Evolutionary conservation across 495 filamentous ascomycete genomes (phyloP).

Genomic region (Neurospora sp.): DNA sequence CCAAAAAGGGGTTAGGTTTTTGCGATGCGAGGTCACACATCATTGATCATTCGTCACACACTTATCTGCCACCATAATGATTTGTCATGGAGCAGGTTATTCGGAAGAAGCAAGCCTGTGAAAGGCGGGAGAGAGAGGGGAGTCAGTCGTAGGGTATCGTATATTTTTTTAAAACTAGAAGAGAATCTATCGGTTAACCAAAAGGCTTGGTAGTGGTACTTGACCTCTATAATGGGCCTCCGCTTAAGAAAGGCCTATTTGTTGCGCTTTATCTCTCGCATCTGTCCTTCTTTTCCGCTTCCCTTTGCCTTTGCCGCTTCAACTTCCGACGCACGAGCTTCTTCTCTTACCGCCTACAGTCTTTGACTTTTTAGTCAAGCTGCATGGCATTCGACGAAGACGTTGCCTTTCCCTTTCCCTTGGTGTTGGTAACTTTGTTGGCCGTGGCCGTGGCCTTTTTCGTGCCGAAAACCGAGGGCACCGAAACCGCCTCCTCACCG

Average conservation of each 20-base stretch:
- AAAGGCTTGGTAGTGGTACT: not conserved
- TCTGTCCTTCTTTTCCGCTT: not conserved
- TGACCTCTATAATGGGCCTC: not conserved
- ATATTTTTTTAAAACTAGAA: not conserved
- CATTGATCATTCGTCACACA: not conserved
- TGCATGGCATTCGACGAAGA: constrained; percentile 8
- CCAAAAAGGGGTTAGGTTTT: not conserved
- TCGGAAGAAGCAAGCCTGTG: not conserved
- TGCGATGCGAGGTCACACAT: not conserved
- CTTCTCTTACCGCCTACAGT: not conserved
- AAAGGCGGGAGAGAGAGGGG: not conserved
- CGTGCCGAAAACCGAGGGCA: not conserved
- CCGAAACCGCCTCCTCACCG: constrained; percentile 12
- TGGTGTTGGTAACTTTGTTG: not conserved
- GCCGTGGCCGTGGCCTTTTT: not conserved
- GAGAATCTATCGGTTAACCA: not conserved
- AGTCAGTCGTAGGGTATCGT: not conserved
- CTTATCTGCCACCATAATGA: not conserved
- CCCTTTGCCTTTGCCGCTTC: not conserved
- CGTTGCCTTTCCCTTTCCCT: constrained; percentile 18
- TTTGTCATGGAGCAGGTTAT: not conserved
- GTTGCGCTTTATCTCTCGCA: not conserved
- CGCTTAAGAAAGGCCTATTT: not conserved
- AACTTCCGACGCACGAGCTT: not conserved
- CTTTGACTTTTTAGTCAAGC: constrained; percentile 1